Conservation (phyloP, 2,329 filamentous ascomycete species). For the Stromatinia cepivora region DNA sequence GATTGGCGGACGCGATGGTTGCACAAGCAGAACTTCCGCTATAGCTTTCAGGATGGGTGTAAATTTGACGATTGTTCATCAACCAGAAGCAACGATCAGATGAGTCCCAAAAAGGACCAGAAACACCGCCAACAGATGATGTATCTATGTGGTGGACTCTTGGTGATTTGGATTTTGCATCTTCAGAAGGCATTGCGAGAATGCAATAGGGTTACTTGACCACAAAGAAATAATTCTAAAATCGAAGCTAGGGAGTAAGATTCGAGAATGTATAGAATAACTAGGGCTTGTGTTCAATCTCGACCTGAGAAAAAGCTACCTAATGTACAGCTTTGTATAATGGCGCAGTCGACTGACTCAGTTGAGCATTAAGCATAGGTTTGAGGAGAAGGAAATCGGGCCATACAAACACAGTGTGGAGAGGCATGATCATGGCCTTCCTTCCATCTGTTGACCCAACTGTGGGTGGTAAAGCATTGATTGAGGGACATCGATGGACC, state of each 20-base stretch:
- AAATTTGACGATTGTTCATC: constrained; percentile 21
- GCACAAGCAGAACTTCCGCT: constrained; percentile 23
- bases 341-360: constrained; percentile 13
- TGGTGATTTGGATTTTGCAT: neutral
- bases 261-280: neutral
- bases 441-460: constrained; percentile 4
- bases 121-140: constrained; percentile 9
- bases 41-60: constrained; percentile 19
- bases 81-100: constrained; percentile 18
- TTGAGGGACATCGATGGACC: neutral
- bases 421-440: neutral
- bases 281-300: neutral
- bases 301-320: neutral
- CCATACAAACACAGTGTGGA: constrained; percentile 2
- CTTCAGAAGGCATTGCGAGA: constrained; percentile 6
- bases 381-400: neutral
- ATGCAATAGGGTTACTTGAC: neutral
- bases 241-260: neutral
- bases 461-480: constrained; percentile 10
- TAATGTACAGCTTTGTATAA: constrained; percentile 14
- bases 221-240: neutral
- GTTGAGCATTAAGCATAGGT: neutral
- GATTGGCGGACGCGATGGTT: constrained; percentile 18
- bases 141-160: constrained; percentile 19
- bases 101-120: constrained; percentile 22